Conservation (phyloP, 2,329 filamentous ascomycete species). For the Lanzia echinophila region DNA sequence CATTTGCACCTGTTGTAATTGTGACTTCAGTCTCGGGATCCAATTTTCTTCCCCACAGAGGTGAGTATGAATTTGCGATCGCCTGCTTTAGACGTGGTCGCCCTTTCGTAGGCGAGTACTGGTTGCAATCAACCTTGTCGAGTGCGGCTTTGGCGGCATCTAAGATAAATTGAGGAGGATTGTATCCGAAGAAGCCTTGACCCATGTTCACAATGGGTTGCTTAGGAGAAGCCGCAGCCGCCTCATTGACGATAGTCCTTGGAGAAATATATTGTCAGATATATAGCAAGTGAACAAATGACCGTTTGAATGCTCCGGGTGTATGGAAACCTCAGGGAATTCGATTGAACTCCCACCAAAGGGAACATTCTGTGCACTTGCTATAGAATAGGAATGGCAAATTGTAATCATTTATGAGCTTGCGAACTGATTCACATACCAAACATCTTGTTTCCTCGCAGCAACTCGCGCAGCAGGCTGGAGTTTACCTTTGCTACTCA, state of each 20-base stretch:
- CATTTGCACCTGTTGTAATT: constrained; percentile 87
- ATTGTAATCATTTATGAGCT: background rate
- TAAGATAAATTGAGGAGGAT: constrained; percentile 84
- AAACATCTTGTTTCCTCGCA: constrained; percentile 51
- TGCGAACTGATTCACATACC: constrained; percentile 34
- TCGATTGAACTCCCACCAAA: background rate
- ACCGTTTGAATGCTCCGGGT: too few species aligned
- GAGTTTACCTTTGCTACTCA: constrained; percentile 30
- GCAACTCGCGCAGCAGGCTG: constrained; percentile 49
- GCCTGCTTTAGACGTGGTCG: constrained; percentile 88
- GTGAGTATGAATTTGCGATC: constrained; percentile 85
- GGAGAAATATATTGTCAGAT: background rate
- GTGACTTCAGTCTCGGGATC: constrained; percentile 90
- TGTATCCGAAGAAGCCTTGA: constrained; percentile 81
- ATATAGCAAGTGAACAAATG: background rate
- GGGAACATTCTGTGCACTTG: background rate
- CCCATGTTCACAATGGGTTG: constrained; percentile 61
- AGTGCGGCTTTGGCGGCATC: constrained; percentile 87
- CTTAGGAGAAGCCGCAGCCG: constrained; percentile 53
- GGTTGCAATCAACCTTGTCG: constrained; percentile 91
- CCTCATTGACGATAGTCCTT: constrained; percentile 62
- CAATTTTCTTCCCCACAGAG: constrained; percentile 73
- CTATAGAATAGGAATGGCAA: too few species aligned
- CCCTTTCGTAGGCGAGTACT: constrained; percentile 95
- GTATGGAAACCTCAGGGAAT: too few species aligned